Evolutionary conservation across 2,329 filamentous ascomycete species (phyloP).

Genomic region (Aspergillus sergii): DNA sequence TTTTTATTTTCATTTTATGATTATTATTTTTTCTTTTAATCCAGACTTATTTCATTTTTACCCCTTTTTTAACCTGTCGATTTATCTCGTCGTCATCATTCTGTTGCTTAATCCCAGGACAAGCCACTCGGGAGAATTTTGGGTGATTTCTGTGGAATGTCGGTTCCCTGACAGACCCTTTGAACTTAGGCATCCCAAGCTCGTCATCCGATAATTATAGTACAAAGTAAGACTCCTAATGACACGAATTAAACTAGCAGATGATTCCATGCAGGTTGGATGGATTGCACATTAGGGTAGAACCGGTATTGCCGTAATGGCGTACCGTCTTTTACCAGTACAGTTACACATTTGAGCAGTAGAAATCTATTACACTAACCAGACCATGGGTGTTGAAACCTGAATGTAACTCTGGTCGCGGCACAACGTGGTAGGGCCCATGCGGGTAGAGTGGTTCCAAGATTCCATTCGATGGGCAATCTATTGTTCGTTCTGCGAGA

Average conservation of each 20-base stretch:
- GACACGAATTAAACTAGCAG: conserved; percentile 4
- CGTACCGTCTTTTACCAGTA: not conserved
- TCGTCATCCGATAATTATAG: conserved; percentile 23
- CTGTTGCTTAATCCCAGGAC: not conserved
- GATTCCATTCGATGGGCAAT: not conserved
- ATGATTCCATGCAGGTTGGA: not conserved
- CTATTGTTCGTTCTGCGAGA: not conserved
- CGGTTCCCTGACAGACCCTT: conserved; percentile 14
- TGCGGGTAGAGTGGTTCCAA: not conserved
- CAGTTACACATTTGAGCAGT: not conserved
- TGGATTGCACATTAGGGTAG: not conserved
- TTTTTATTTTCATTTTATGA: not conserved
- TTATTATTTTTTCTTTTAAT: not conserved
- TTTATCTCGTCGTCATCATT: not conserved
- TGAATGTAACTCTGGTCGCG: not conserved
- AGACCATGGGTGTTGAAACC: not conserved
- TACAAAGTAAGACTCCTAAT: not conserved
- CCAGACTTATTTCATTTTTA: not conserved
- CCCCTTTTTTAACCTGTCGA: not conserved
- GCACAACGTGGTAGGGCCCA: not conserved
- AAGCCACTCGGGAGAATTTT: not conserved
- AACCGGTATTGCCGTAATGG: not conserved
- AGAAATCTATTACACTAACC: not conserved
- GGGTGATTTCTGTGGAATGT: not conserved
- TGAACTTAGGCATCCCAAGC: not conserved